Evolutionary conservation across 768 basidiomycete species (phyloP).

Genomic region (Trametopsis cervina): DNA sequence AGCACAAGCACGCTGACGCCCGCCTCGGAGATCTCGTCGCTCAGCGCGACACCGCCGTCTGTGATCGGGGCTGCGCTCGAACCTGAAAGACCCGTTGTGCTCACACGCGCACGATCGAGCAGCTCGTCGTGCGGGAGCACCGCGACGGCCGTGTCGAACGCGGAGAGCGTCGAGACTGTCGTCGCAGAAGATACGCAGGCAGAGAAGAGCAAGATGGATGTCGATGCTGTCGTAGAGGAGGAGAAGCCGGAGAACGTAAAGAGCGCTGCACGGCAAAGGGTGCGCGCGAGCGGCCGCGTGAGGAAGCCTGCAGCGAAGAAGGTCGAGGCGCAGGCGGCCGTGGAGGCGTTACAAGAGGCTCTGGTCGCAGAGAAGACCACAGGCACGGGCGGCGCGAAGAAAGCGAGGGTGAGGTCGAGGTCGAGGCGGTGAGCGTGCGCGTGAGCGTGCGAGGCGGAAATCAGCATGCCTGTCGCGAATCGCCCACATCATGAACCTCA

Average conservation of each 20-base stretch:
- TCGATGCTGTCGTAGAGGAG: not conserved
- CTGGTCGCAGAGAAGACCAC: not conserved
- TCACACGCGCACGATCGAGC: slow-evolving; percentile 4
- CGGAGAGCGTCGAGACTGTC: not conserved
- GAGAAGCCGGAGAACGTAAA: not conserved
- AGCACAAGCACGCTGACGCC: not conserved
- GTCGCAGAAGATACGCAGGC: not conserved
- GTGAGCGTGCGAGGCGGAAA: too few species aligned
- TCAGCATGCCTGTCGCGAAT: too few species aligned
- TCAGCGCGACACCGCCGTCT: not conserved
- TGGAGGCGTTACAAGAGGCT: too few species aligned
- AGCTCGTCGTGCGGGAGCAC: slow-evolving; percentile 9
- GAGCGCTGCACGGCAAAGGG: not conserved
- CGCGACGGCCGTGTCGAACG: not conserved
- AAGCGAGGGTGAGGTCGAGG: not conserved
- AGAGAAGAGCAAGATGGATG: not conserved
- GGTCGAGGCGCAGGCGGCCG: slow-evolving; percentile 1
- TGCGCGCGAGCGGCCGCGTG: slow-evolving; percentile 6
- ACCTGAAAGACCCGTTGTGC: not conserved
- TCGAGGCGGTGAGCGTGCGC: not conserved
- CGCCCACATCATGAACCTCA: too few species aligned
- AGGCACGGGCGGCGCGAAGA: not conserved
- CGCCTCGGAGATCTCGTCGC: not conserved
- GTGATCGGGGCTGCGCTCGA: not conserved
- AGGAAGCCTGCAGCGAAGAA: slow-evolving; percentile 5